These are phyloP conservation scores for Neurospora sp. DNA, from an alignment of 2,329 filamentous ascomycete species.

Conservation along the genomic window DNA sequence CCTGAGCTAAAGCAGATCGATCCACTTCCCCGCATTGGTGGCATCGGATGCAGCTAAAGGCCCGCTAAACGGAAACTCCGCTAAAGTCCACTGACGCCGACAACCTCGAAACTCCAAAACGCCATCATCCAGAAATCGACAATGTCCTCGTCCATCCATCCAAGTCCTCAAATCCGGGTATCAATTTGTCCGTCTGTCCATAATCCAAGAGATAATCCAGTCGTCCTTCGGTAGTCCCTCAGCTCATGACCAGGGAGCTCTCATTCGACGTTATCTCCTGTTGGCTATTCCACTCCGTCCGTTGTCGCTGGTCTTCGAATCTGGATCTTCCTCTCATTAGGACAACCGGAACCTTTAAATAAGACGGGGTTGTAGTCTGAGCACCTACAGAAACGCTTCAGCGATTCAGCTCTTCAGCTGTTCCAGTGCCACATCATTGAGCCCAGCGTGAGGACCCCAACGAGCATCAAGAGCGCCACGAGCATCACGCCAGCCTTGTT, in stretches of 20 bases:
- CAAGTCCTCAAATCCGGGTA: no score
- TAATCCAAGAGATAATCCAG: no score
- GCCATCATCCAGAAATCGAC: no score
- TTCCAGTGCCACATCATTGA: background rate
- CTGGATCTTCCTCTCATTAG: background rate
- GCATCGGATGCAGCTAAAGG: background rate
- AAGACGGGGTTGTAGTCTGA: no score
- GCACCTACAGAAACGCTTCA: no score
- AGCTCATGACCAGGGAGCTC: background rate
- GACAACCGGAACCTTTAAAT: no score
- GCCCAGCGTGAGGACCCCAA: background rate
- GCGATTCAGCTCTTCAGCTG: background rate
- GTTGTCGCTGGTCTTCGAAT: background rate
- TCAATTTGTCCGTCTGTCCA: no score
- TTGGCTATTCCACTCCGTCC: background rate
- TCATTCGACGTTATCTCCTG: background rate
- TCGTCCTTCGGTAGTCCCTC: background rate
- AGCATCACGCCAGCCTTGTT: background rate
- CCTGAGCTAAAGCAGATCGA: background rate
- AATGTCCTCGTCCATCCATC: no score
- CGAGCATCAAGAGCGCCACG: constrained; percentile 1
- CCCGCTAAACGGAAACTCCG: background rate
- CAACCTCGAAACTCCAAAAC: no score
- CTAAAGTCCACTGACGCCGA: background rate
- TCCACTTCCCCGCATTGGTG: background rate